Evolutionary conservation across 1,284 basidiomycete species (phyloP).

Genomic region (Pisolithus thermaeus): DNA sequence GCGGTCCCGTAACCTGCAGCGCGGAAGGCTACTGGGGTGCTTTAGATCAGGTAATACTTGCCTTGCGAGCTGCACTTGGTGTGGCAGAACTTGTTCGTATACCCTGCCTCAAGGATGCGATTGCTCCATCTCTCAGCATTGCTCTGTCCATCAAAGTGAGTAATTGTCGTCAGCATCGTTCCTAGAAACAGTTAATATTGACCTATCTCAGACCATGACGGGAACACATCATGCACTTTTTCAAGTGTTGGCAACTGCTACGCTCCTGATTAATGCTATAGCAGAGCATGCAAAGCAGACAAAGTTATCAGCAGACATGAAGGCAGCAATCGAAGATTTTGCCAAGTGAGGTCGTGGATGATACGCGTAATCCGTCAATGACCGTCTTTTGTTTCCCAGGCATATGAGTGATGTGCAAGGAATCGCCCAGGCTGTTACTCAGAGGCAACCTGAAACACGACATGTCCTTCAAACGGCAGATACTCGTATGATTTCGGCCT

Average conservation of each 20-base stretch:
- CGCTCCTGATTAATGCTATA: background rate
- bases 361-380: too few relatives aligned
- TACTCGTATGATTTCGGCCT: background rate
- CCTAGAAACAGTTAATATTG: background rate
- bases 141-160: background rate
- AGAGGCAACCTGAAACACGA: background rate
- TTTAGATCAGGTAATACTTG: background rate
- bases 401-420: background rate
- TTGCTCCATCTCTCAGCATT: background rate
- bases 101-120: background rate
- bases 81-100: background rate
- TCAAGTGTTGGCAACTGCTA: background rate
- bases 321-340: background rate
- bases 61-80: background rate
- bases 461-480: background rate
- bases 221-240: background rate
- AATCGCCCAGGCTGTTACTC: background rate
- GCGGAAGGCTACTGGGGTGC: background rate
- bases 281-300: background rate
- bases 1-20: background rate
- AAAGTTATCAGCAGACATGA: background rate
- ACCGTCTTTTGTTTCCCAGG: background rate
- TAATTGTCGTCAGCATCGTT: background rate
- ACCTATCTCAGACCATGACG: background rate
- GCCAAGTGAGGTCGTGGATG: background rate